Base-by-base conservation (phyloP, 495 filamentous ascomycete species). In the Cercophora sp. region DNA sequence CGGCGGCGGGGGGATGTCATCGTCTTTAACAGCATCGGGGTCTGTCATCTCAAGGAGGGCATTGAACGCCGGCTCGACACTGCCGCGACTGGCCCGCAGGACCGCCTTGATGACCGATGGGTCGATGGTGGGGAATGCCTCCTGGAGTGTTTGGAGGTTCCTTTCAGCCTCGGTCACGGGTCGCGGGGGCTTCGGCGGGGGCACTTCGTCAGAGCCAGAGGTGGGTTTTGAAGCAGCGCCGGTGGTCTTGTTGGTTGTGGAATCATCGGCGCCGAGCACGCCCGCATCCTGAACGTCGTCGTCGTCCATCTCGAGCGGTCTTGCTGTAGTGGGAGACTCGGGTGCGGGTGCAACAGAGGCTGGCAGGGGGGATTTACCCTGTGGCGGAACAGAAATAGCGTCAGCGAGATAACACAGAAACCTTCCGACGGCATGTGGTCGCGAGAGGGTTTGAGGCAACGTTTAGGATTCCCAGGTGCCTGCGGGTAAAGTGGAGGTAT, bases 41-140 rank as follows among this genome's bases (percentile, higher is more conserved):
- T 98, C 93, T 48, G 90, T 91, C 91, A 96, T 95, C 57, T 85
- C 89, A 20, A 98, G 78, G 6, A 99, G 81, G 23, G 94, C 93
- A 72, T 96, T 93, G 74, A 97, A 97, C 32, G 93, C 93, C 10
- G 90, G 88, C 64, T 99, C 93, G 36, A 99, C 83, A 58, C 85
- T 81, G 36, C 89, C 93, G 56, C 85, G 80, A 66, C 92, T 96
- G 8, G 93, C 93, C 10, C 75, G 72, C 50, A 99, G 71, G 8
- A 98, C 88, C 13, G 93, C 93, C 69, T 86, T 94, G 61, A 97
- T 80, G 16, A 99, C 90, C 19, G 80, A 63, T 10, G 73, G 66
- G 44, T 99, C 93, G 56, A 97, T 85, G 47, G 71, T 75, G 2
- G 93, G 93, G 63, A 99, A 99, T 1, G 92, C 94, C 68, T 99